Evolutionary conservation across 1,284 basidiomycete genomes (phyloP), one percentile per base, ranked within the genome.

Genomic region (Cutaneotrichosporon cyanovorans): DNA sequence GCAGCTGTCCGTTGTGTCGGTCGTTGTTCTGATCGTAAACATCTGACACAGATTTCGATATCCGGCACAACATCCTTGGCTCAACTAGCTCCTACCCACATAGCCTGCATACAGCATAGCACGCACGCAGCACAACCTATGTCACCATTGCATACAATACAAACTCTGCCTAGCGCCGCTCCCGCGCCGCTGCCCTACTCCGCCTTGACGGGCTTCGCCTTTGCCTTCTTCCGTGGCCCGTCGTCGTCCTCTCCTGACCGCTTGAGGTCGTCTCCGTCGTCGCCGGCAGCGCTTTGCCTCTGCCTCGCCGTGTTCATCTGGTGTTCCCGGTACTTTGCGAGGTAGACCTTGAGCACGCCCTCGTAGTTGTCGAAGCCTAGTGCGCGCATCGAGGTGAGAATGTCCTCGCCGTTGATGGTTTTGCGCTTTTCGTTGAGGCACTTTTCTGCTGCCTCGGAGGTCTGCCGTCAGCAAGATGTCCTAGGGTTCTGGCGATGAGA

Each of bases 341-440:
- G 85, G 87, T 72, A 98, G 87, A 36, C 93, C 88, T 73, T 97
- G 87, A n/a, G 89, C 84, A 59, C 97, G 77, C 33, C 63, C 56
- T 64, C 74, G 66, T 97, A 97, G 63, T 96, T 90, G 61, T 96
- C 91, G 59, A 98, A 96, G 7, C 93, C 92, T 19, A 97, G 76
- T 10, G 84, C 81, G 30, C 47, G 90, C 93, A 75, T 97, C 90
- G 48, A 98, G 74, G 73, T 98, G 87, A 55, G 87, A 80, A 49
- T 90, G 80, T 63, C 81, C 87, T 73, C 93, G 89, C 5, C 90
- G 83, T 42, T 93, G 88, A 39, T 92, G 87, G 65, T 93, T 70
- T 97, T 97, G 51, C 86, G 77, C 3, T 98, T 92, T 72, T 99
- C 95, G 61, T 92, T 95, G 51, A 97, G 76, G 64, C 91, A 95